Base-by-base conservation (phyloP, 805 yeast genomes). In the Saccharomycopsis olivae region DNA sequence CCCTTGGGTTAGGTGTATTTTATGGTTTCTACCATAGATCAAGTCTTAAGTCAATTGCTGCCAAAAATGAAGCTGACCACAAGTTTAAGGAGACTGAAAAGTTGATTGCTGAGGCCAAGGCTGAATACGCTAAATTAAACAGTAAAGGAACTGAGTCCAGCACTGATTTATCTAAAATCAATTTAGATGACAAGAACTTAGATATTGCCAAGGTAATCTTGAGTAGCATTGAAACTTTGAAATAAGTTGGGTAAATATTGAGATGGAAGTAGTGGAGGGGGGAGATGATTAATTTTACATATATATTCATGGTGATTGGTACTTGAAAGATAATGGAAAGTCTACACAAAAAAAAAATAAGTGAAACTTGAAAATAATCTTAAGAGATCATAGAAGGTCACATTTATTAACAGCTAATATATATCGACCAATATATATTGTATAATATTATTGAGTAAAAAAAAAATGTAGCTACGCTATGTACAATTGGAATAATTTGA, bases 11-110 rank as follows among this genome's bases (percentile, higher is more conserved):
- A 52, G 98, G 98, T 62, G 68, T 88, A 44, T 70, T 75, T 47
- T 85, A 84, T 65, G 98, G 98, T 53, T 83, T 86, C 49, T 71
- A 71, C 61, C 95, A 86, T 70, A 83, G 94, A 63, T 66, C 73
- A 57, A 61, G 69, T 39, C 70, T 86, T 53, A 76, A 78, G 53
- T 54, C 73, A 18, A 68, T 69, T 41, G 87, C 80, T 46, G 64
- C 60, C 35, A 69, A 71, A 58, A 66, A 71, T 55, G 73, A 68
- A 40, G 83, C 75, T 53, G 65, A 66, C 40, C 66, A 65, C 32
- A 75, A 73, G 44, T 83, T 67, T 62, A 68, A 73, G 48, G 66
- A 73, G 50, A 75, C 84, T 61, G 73, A 75, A 61, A 76, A 79
- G 54, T 73, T 88, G 58, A 83, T 89, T 54, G 75, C 69, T 45